Conservation (phyloP, 768 basidiomycete species). For the Cystofilobasidium macerans region DNA sequence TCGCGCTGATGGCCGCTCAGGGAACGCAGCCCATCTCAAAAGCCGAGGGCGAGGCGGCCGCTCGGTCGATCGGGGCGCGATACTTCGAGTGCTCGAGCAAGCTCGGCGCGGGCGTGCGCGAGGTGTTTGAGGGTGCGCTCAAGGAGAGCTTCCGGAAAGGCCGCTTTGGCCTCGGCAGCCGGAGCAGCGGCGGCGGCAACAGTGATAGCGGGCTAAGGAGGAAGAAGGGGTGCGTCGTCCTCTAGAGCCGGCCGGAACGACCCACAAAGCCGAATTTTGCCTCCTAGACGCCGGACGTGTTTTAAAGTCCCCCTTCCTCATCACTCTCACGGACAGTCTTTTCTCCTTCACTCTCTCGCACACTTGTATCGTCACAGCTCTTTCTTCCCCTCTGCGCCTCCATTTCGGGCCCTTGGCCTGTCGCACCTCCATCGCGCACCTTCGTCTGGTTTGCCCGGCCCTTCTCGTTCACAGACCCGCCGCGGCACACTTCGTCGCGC, state of each 20-base stretch:
- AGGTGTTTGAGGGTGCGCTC: conserved; percentile 80
- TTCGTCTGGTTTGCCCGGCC: too few species aligned
- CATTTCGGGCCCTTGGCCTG: too few species aligned
- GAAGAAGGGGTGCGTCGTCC: conserved; percentile 60
- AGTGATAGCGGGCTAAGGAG: conserved; percentile 3
- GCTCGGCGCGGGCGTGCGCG: conserved; percentile 76
- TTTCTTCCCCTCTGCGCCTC: too few species aligned
- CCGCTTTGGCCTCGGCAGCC: conserved; percentile 10
- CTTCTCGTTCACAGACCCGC: too few species aligned
- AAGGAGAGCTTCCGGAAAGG: conserved; percentile 64
- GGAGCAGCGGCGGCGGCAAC: conserved; percentile 7
- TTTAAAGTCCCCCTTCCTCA: too few species aligned
- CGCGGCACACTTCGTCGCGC: too few species aligned
- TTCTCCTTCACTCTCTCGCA: too few species aligned
- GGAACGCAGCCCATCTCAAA: conserved; percentile 58
- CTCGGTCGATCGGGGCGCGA: conserved; percentile 77
- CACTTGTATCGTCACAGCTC: too few species aligned
- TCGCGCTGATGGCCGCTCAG: conserved; percentile 57
- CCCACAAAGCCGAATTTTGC: too few species aligned
- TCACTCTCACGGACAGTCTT: too few species aligned
- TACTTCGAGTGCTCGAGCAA: conserved; percentile 94
- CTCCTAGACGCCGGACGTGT: too few species aligned
- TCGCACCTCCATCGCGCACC: too few species aligned
- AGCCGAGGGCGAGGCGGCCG: conserved; percentile 72
- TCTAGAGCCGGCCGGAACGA: conserved; percentile 29